Percentiles rank a stretch among this genome's conserved stretches.
These are phyloP conservation scores for Aspergillus bombycis DNA, from an alignment of 2,329 filamentous ascomycete genomes.

Conservation along the genomic window DNA sequence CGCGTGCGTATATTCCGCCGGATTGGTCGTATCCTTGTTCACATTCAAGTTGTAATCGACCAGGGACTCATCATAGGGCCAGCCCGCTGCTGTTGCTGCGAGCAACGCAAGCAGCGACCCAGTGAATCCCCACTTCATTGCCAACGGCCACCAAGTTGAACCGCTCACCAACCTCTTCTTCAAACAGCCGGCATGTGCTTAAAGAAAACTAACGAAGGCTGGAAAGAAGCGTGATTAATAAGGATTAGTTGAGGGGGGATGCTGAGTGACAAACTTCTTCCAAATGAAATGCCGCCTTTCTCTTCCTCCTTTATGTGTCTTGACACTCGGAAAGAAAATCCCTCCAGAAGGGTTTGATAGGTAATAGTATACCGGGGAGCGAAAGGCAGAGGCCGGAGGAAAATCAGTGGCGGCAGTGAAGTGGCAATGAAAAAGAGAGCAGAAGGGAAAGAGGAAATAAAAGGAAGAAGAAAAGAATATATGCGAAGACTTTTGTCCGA, in stretches of 20 bases:
- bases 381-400: background rate
- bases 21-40: slow-evolving; percentile 58
- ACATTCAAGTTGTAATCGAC: slow-evolving; percentile 64
- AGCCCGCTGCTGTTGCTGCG: slow-evolving; percentile 29
- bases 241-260: background rate
- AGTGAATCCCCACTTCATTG: slow-evolving; percentile 36
- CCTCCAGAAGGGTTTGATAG: slow-evolving; percentile 1
- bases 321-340: slow-evolving; percentile 1
- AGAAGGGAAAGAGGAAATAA: slow-evolving; percentile 15
- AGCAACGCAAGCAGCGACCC: slow-evolving; percentile 33
- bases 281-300: slow-evolving; percentile 3
- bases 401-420: slow-evolving; percentile 1
- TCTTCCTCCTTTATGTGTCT: slow-evolving; percentile 12
- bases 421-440: slow-evolving; percentile 9
- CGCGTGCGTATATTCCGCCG: slow-evolving; percentile 61
- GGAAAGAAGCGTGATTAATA: slow-evolving; percentile 1
- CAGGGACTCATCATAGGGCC: slow-evolving; percentile 55
- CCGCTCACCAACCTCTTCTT: slow-evolving; percentile 9
- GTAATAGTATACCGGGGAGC: background rate
- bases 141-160: slow-evolving; percentile 18
- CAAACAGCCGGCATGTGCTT: slow-evolving; percentile 28
- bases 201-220: slow-evolving; percentile 1
- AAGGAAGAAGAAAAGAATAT: slow-evolving; percentile 16
- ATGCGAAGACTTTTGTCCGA: slow-evolving; percentile 24
- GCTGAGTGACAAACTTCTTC: background rate